A percentile compares a stretch with the other conserved stretches of the same genome.
phyloP scores from a whole-genome alignment of 805 yeast genomes.

The Kodamaea kaohsiungensis region DNA sequence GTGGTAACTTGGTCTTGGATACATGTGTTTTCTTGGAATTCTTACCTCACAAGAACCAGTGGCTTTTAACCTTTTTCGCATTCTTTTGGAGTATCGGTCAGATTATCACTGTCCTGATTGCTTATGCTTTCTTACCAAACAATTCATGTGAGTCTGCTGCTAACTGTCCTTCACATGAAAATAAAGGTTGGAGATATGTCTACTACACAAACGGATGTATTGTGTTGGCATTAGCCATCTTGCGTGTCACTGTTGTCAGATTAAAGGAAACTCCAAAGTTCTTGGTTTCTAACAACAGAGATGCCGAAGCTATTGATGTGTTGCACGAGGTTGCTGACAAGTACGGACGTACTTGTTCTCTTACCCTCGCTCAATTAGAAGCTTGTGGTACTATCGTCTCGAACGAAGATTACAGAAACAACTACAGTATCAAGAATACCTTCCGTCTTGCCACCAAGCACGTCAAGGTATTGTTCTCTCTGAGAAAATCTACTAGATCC shows the following conservation, averaged over 20 bases:
- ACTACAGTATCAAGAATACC: conserved; percentile 7
- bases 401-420: conserved; percentile 22
- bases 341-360: conserved; percentile 19
- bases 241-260: conserved; percentile 32
- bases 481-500: conserved; percentile 7
- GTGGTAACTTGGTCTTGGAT: conserved; percentile 60
- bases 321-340: conserved; percentile 44
- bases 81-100: conserved; percentile 49
- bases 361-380: conserved; percentile 23
- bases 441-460: conserved; percentile 9
- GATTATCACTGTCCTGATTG: conserved; percentile 49
- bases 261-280: conserved; percentile 60
- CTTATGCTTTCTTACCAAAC: conserved; percentile 58
- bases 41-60: conserved; percentile 52
- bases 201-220: conserved; percentile 49
- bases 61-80: conserved; percentile 50
- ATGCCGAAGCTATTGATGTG: conserved; percentile 48
- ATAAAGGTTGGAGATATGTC: conserved; percentile 64
- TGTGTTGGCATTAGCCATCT: conserved; percentile 39
- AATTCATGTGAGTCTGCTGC: conserved; percentile 43
- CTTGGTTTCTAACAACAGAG: conserved; percentile 51
- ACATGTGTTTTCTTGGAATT: conserved; percentile 55
- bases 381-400: conserved; percentile 19
- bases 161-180: conserved; percentile 46
- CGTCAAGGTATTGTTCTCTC: conserved; percentile 15